Conservation (phyloP, 768 basidiomycete species). For the Amanita rubescens region DNA sequence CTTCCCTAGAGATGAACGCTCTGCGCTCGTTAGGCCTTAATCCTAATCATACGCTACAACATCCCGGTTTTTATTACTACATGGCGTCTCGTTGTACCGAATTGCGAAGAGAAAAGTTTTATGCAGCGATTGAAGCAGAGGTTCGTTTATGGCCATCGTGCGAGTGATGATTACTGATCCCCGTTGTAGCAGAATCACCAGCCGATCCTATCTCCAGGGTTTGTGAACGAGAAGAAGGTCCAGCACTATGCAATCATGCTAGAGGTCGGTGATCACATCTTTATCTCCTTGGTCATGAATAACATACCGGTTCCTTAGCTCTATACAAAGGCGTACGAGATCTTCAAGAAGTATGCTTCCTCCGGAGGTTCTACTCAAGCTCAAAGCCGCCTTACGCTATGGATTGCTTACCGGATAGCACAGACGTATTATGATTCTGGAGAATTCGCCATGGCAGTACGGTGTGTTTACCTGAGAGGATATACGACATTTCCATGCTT, state of each 20-base stretch:
- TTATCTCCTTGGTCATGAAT: not conserved
- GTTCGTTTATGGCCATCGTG: slow-evolving; percentile 24
- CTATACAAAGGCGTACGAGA: slow-evolving; percentile 89
- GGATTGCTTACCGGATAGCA: slow-evolving; percentile 87
- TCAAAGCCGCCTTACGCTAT: slow-evolving; percentile 80
- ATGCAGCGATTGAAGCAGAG: slow-evolving; percentile 50
- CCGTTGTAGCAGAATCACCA: slow-evolving; percentile 23
- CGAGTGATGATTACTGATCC: not conserved
- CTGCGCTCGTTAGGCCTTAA: slow-evolving; percentile 63
- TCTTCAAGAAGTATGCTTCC: slow-evolving; percentile 74
- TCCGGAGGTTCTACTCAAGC: slow-evolving; percentile 32
- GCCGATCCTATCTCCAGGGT: slow-evolving; percentile 53
- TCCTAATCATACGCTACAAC: slow-evolving; percentile 78
- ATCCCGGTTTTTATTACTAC: slow-evolving; percentile 90
- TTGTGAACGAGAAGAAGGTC: slow-evolving; percentile 85
- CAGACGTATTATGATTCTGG: slow-evolving; percentile 74
- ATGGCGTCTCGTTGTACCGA: slow-evolving; percentile 85
- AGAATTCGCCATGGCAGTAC: slow-evolving; percentile 83
- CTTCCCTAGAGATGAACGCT: slow-evolving; percentile 44
- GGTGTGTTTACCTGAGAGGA: slow-evolving; percentile 35
- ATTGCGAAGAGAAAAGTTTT: slow-evolving; percentile 59
- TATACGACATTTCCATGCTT: not conserved
- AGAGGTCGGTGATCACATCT: slow-evolving; percentile 51
- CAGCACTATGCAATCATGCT: slow-evolving; percentile 79
- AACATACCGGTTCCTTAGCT: slow-evolving; percentile 40